Percentiles rank a stretch among this genome's conserved stretches.
These are phyloP conservation scores for Groenewaldozyma auringiensis DNA, from an alignment of 1,139 yeast genomes.

Conservation along the genomic window DNA sequence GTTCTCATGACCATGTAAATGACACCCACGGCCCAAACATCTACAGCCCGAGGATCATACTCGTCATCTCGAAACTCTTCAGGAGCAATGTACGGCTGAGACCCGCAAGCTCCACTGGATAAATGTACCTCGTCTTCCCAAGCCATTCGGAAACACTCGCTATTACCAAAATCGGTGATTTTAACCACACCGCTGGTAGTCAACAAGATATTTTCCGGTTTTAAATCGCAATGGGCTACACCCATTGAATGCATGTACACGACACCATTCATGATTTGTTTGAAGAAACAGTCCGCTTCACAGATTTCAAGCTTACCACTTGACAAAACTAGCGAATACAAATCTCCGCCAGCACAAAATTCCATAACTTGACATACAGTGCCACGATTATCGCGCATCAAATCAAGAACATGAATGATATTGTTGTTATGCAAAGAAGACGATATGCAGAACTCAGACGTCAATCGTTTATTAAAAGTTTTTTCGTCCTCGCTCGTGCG, in stretches of 20 bases:
- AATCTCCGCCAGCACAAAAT: conserved; percentile 90
- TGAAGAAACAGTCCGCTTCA: conserved; percentile 94
- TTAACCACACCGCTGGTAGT: conserved; percentile 76
- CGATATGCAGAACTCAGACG: conserved; percentile 81
- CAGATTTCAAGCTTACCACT: conserved; percentile 64
- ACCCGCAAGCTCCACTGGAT: conserved; percentile 82
- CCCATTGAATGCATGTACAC: conserved; percentile 97
- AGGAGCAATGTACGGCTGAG: conserved; percentile 93
- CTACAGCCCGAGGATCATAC: conserved; percentile 88
- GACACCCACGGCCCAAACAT: conserved; percentile 95
- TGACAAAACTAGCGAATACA: conserved; percentile 76
- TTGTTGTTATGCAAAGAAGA: conserved; percentile 71
- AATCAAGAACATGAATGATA: conserved; percentile 78
- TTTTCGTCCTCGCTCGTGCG: conserved; percentile 49
- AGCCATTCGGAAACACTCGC: conserved; percentile 93
- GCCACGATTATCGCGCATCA: conserved; percentile 83
- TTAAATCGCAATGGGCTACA: conserved; percentile 88
- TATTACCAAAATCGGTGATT: conserved; percentile 92
- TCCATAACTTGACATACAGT: conserved; percentile 97
- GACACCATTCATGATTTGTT: conserved; percentile 84
- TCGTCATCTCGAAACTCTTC: conserved; percentile 72
- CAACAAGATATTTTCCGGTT: conserved; percentile 83
- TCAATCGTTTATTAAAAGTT: conserved; percentile 60
- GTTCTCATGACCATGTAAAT: conserved; percentile 98
- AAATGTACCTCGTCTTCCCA: conserved; percentile 87